Base-by-base conservation (phyloP, 345 rosid genomes). In the Eucalyptus tenuipes region DNA sequence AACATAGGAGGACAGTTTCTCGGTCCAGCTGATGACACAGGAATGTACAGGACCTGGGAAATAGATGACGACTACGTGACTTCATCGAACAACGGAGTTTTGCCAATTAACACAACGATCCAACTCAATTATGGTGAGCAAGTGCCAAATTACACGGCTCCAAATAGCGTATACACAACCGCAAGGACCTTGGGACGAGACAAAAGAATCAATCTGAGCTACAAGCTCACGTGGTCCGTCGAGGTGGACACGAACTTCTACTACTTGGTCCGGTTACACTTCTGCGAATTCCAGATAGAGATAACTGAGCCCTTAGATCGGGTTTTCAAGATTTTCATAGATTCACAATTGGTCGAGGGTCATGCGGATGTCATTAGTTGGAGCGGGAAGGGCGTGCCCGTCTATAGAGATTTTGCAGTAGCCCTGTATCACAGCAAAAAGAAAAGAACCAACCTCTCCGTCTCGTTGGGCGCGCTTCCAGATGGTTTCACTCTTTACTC, bases 241-340 rank as follows among this genome's bases (percentile, higher is more conserved):
- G 71, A 48, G 13, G 93, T 92, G 49, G 94, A 94, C 25, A 22
- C 87, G 42, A 89, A 90, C 7, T 94, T 94, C 91, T 37, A n/a
- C 1, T 93, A 93, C 85, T 85, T 93, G 29, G 89, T 93, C 50
- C 90, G 94, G 88, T 86, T 94, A 10, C 94, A 94, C 86, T 94
- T 94, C 25, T 94, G 94, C 27, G 93, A 94, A 89, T 85, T 87
- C 88, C 87, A 85, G 31, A 1, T 0, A 3, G 86, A 88, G 48
- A 31, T 91, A 2, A 87, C 24, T 0, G 1, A 45, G 5, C 17
- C 3, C 15, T 66, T 71, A 4, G 90, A 93, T 15, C 86, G 87
- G 52, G 59, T n/a, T 12, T 93, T 92, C 27, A 3, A 87, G 82
- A 89, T 93, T 17, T 91, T 42, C 68, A 88, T 94, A 20, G 87